Evolutionary conservation across 129 eudicot genomes (phyloP).

Genomic region (Ambrosia artemisiifolia): DNA sequence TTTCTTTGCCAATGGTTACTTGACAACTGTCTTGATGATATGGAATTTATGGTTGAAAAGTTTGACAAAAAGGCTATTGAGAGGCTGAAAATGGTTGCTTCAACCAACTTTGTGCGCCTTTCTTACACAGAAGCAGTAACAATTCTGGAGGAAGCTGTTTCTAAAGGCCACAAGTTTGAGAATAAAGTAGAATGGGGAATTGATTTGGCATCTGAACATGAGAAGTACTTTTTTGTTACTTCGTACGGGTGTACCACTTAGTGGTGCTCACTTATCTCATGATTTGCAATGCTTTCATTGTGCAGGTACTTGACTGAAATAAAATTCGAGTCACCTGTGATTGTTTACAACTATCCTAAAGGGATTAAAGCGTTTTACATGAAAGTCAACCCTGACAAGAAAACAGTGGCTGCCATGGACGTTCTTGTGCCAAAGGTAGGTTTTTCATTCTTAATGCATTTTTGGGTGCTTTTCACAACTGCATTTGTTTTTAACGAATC

Average conservation of each 20-base stretch:
- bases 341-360: constrained; percentile 92
- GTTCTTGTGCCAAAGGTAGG: constrained; percentile 94
- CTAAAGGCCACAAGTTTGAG: constrained; percentile 67
- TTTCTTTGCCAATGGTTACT: constrained; percentile 84
- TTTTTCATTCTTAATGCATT: neutral
- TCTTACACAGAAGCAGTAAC: constrained; percentile 81
- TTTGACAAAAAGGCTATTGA: constrained; percentile 66
- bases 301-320: constrained; percentile 79
- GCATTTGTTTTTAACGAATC: neutral
- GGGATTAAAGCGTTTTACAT: constrained; percentile 91
- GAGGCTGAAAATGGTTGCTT: constrained; percentile 72
- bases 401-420: constrained; percentile 98
- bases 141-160: constrained; percentile 66
- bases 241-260: neutral
- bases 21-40: constrained; percentile 85
- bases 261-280: neutral
- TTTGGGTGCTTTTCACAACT: too few species aligned
- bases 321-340: constrained; percentile 67
- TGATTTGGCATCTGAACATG: constrained; percentile 95
- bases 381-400: constrained; percentile 79
- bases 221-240: constrained; percentile 45
- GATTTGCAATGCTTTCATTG: neutral
- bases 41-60: constrained; percentile 74
- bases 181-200: constrained; percentile 94
- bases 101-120: constrained; percentile 61